These are phyloP conservation scores for Aspergillus ellipticus DNA, from an alignment of 495 filamentous ascomycete species.

Conservation along the genomic window DNA sequence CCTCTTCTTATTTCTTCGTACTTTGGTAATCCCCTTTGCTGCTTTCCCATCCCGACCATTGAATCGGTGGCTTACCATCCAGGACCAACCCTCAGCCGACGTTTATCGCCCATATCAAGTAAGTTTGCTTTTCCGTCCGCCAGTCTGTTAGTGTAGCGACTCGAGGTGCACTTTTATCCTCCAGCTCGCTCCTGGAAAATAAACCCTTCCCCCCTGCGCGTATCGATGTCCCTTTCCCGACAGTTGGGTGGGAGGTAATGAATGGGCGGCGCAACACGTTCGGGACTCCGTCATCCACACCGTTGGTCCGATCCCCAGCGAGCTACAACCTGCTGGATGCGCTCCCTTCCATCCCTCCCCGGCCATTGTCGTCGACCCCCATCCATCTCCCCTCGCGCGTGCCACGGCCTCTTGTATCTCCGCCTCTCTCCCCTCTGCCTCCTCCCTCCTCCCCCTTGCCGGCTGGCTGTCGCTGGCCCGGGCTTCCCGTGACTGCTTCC, in stretches of 20 bases:
- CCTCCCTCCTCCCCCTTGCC: background rate
- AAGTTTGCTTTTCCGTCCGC: conserved; percentile 29
- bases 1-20: conserved; percentile 19
- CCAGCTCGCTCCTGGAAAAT: too few species aligned
- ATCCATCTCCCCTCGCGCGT: background rate
- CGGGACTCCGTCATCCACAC: background rate
- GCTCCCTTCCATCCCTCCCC: too few species aligned
- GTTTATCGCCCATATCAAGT: conserved; percentile 55
- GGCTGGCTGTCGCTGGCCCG: background rate
- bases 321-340: background rate
- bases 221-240: too few species aligned
- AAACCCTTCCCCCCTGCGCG: too few species aligned
- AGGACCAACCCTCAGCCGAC: conserved; percentile 38
- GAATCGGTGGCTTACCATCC: conserved; percentile 20
- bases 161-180: background rate
- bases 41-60: conserved; percentile 6
- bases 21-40: conserved; percentile 7
- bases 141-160: background rate
- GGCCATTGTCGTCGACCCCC: too few species aligned
- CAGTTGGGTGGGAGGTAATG: too few species aligned
- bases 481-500: background rate
- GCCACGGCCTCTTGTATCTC: background rate
- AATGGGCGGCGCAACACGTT: background rate
- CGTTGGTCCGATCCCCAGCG: background rate
- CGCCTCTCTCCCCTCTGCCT: background rate